Evolutionary conservation across 2,329 filamentous ascomycete genomes (phyloP).

Genomic region (Xylaria sp.): DNA sequence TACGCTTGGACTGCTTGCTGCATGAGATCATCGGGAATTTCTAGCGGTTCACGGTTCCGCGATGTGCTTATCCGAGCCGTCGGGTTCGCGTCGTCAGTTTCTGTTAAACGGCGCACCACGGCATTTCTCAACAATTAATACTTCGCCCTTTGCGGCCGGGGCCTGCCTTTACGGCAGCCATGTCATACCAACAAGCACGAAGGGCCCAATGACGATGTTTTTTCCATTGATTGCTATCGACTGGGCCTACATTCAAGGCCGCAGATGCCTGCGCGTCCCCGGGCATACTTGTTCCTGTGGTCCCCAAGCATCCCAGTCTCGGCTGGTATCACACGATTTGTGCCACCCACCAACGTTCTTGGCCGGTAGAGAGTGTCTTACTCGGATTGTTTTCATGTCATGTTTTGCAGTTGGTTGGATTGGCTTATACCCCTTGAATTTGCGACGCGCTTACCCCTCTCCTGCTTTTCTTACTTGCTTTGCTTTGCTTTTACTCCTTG

Average conservation of each 20-base stretch:
- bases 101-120: not conserved
- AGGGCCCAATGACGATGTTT: not conserved
- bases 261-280: not conserved
- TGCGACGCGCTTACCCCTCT: not conserved
- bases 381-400: not conserved
- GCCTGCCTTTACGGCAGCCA: no score
- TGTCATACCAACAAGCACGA: not conserved
- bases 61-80: conserved; percentile 1
- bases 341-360: not conserved
- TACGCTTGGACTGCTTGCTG: not conserved
- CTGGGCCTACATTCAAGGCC: not conserved
- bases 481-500: not conserved
- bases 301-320: not conserved
- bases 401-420: not conserved
- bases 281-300: not conserved
- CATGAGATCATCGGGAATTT: not conserved
- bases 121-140: not conserved
- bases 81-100: not conserved
- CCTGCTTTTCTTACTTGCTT: not conserved
- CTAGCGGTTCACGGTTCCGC: conserved; percentile 5
- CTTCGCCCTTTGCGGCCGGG: not conserved
- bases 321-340: not conserved
- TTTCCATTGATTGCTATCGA: not conserved
- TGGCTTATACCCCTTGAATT: not conserved
- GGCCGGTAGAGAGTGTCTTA: not conserved